These are phyloP conservation scores for Colletotrichum acutatum DNA, from an alignment of 2,329 filamentous ascomycete species.

Conservation along the genomic window DNA sequence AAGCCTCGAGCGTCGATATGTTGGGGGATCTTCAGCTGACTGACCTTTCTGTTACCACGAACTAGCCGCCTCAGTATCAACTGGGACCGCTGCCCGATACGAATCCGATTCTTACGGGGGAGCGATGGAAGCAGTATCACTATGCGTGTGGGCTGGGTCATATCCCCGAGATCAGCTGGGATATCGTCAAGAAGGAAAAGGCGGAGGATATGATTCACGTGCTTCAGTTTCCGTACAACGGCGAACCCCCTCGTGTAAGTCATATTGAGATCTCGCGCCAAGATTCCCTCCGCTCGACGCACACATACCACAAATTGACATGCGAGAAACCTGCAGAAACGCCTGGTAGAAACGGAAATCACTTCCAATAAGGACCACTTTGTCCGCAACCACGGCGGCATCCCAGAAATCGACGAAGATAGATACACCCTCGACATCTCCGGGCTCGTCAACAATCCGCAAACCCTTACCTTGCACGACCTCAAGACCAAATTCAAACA, in stretches of 20 bases:
- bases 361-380: conserved; percentile 71
- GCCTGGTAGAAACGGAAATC: conserved; percentile 64
- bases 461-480: conserved; percentile 66
- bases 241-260: conserved; percentile 55
- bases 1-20: background rate
- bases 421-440: conserved; percentile 66
- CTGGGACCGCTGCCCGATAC: conserved; percentile 64
- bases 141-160: conserved; percentile 55
- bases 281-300: too few species aligned
- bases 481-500: conserved; percentile 74
- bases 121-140: conserved; percentile 69
- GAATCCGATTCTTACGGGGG: conserved; percentile 67
- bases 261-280: too few species aligned
- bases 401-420: conserved; percentile 71
- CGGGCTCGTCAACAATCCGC: conserved; percentile 70
- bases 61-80: conserved; percentile 63
- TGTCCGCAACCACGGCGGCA: conserved; percentile 78
- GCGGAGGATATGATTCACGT: conserved; percentile 70
- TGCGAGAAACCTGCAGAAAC: conserved; percentile 56
- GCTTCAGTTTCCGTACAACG: conserved; percentile 72
- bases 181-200: conserved; percentile 63
- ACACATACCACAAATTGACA: conserved; percentile 40
- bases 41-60: conserved; percentile 31
- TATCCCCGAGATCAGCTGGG: conserved; percentile 69
- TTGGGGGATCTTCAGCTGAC: too few species aligned